These are phyloP conservation scores for Lactifluus hygrophoroides DNA, from an alignment of 768 basidiomycete genomes.

Conservation along the genomic window DNA sequence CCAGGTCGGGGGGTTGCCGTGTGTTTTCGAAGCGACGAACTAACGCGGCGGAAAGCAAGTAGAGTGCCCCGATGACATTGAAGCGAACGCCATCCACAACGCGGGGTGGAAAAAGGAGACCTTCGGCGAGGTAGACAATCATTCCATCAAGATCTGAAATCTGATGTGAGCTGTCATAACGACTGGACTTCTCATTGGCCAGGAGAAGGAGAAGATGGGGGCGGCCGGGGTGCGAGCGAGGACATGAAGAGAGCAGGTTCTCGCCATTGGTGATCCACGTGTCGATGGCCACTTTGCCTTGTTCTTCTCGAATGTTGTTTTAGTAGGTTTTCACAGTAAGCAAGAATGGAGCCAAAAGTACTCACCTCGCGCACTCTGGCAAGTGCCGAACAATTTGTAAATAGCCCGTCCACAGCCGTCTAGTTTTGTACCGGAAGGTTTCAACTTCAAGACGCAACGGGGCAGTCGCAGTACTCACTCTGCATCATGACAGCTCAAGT, in stretches of 20 bases:
- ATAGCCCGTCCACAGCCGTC: not conserved
- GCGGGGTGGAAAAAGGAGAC: not conserved
- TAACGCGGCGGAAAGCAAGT: not conserved
- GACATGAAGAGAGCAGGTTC: not conserved
- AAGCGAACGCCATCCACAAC: not conserved
- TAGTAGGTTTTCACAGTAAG: not conserved
- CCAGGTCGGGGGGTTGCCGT: not conserved
- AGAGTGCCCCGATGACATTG: not conserved
- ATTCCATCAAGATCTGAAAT: not conserved
- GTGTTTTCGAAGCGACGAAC: not conserved
- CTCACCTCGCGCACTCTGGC: not conserved
- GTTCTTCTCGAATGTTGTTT: not conserved
- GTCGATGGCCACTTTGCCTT: not conserved
- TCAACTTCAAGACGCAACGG: not conserved
- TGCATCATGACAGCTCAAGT: too few species aligned
- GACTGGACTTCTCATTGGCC: not conserved
- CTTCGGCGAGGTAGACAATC: not conserved
- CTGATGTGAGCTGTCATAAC: not conserved
- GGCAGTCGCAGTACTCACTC: not conserved
- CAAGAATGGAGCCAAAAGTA: not conserved
- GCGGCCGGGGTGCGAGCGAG: not conserved
- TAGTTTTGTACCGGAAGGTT: not conserved
- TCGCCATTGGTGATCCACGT: not conserved
- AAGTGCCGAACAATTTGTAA: not conserved
- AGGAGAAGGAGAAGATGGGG: not conserved